Evolutionary conservation across 768 basidiomycete species (phyloP), one percentile per base, ranked within the genome.

Genomic region (Lanmaoa rubissima): DNA sequence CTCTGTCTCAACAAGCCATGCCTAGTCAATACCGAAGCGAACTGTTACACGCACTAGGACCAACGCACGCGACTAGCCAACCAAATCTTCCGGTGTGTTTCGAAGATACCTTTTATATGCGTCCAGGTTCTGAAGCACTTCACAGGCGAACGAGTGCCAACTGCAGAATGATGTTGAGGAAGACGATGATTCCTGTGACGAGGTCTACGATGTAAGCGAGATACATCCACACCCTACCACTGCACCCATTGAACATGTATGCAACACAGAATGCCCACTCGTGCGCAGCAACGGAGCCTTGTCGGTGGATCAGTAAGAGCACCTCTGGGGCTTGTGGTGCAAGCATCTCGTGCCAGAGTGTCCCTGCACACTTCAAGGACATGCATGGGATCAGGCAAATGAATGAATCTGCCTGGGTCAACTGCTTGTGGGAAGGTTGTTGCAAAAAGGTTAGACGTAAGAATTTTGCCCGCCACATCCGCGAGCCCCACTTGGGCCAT

Each of bases 381-480:
- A 4, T 1, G 0, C 59, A 64, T 9, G 36, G n/a, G 5, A 12
- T 65, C 28, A 50, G 14, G 24, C 7, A 4, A 1, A 32, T 7
- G 1, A 1, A 14, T 1, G 28, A 14, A 0, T 2, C 2, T 2
- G 0, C 0, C 4, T 13, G 4, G 31, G 1, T 42, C 11, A 0
- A 0, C 0, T 65, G 63, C 6, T 0, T 1, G 0, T 65, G 60
- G 63, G 0, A 2, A 0, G 53, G 31, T 1, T 59, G 60, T 38
- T 0, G 0, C 3, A 36, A 24, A 21, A 0, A 0, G 0, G 1
- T 24, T 21, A 1, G 0, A 7, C 32, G 26, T 3, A 59, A 66
- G 5, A 66, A 59, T 17, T 47, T 59, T 4, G 1, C 0, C 5
- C 60, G 64, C 0, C 64, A 65, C 2, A 4, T 54, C 4, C 5